phyloP scores from a whole-genome alignment of 768 basidiomycete species.

The Pleurotus eryngii region DNA sequence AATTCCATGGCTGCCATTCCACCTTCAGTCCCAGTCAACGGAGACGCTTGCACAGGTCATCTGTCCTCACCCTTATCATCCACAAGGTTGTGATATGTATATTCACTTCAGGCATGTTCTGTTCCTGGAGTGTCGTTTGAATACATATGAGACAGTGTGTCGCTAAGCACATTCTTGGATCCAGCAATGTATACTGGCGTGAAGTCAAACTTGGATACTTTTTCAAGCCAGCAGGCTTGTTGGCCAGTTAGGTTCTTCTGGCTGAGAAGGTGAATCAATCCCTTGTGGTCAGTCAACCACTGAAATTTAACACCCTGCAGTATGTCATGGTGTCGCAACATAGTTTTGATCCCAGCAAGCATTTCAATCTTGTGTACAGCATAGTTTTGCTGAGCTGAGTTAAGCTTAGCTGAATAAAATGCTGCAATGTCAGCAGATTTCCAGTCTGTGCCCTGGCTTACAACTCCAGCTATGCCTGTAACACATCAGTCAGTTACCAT shows the following conservation, averaged over 20 bases:
- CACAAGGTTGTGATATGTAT: conserved; percentile 4
- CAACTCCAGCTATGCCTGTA: conserved; percentile 12
- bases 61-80: no score
- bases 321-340: conserved; percentile 7
- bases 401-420: conserved; percentile 20
- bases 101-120: conserved; percentile 10
- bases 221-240: conserved; percentile 4
- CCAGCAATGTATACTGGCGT: conserved; percentile 14
- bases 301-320: conserved; percentile 8
- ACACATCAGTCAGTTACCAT: conserved; percentile 18
- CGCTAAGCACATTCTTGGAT: not conserved
- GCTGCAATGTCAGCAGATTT: conserved; percentile 21
- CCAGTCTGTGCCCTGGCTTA: conserved; percentile 13
- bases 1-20: no score
- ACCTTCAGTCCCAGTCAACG: no score
- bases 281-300: no score
- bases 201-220: conserved; percentile 13
- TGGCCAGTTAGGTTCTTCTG: no score
- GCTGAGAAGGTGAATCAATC: no score
- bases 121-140: conserved; percentile 11
- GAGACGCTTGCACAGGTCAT: no score
- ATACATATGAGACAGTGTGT: conserved; percentile 21
- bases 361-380: not conserved
- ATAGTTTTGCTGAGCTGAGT: not conserved
- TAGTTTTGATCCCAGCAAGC: conserved; percentile 7